Base-by-base conservation (phyloP, 345 rosid species). In the Lenwebbia sp. region DNA sequence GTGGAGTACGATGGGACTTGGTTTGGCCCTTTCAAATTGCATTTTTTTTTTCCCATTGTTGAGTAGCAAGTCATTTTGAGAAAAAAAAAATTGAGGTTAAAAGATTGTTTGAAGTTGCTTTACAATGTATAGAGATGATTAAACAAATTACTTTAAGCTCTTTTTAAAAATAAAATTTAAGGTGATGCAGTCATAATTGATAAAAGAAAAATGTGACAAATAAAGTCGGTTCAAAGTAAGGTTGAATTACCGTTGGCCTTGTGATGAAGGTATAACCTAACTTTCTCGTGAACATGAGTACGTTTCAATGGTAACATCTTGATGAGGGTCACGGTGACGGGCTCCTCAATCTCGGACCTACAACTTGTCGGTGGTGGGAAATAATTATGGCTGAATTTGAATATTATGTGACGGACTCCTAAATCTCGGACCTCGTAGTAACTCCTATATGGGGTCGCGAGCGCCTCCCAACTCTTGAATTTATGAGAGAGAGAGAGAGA, bases 311-410 rank as follows among this genome's bases (percentile, higher is more conserved):
- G 40, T 62, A 60, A 37, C 37, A 60, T 28, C 4, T 6, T n/a
- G 37, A n/a, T 5, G 6, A 15, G 10, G 4, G 65, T n/a, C 26
- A 13, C 0, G 2, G 0, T n/a, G 9, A 28, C 4, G 1, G 1
- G 28, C 5, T 28, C 19, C 0, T 60, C 37, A 13, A 13, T 60
- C 33, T n/a, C 10, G 1, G 7, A 60, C 9, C 0, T 13, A n/a
- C 0, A 3, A n/a, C 4, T 57, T 58, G 19, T 58, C 13, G 3
- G 19, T n/a, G 19, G 7, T 6, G 70, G 19, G 2, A 2, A 19
- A 21, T 60, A 60, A 60, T 60, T n/a, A 60, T 1, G 9, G 5
- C 9, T 60, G 2, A 13, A n/a, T 60, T 13, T 1, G 4, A 60
- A 1, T 19, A 13, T 60, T 13, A 0, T 3, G 10, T 3, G 10